Base-by-base conservation (phyloP, 768 basidiomycete genomes). In the Lactifluus volemus region DNA sequence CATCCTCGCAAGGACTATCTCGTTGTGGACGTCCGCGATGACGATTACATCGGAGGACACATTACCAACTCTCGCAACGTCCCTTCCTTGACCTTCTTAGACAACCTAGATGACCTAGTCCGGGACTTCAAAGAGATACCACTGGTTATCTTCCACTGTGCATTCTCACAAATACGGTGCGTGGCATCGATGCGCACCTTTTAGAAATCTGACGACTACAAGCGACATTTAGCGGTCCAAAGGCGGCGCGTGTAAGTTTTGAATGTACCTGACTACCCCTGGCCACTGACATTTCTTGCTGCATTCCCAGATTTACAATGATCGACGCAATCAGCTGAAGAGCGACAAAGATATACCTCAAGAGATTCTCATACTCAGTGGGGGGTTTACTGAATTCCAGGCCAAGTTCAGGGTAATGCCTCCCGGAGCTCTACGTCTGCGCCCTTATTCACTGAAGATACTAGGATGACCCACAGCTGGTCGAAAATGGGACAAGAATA, bases 11-110 rank as follows among this genome's bases (percentile, higher is more conserved):
- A 82, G 69, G 88, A 92, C 69, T 92, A 84, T 69, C 71, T 86
- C 34, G 79, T 93, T 48, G 80, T 93, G 44, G 91, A 93, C 70
- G 91, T 93, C 36, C 84, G 91, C n/a, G 90, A 91, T 70, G 81
- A 85, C 58, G 91, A 93, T 65, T 88, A 78, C 72, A 75, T 69
- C 11, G 91, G 91, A 65, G 91, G 91, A 41, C 86, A 92, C 70
- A 89, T 93, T 70, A 83, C 79, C 65, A 78, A 81, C 63, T 78
- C 81, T 45, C 68, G 81, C 60, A 82, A 88, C 68, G 68, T 77
- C 38, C 91, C 91, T 1, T 88, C 88, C 8, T 62, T 70, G 32
- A 77, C 76, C 52, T 90, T 92, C 71, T 69, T 79, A 39, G 73
- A 70, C 53, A 77, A 73, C 21, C 82, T 91, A 34, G 78, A 85